Conservation (phyloP, 2,329 filamentous ascomycete genomes). For the Fusarium sp. region DNA sequence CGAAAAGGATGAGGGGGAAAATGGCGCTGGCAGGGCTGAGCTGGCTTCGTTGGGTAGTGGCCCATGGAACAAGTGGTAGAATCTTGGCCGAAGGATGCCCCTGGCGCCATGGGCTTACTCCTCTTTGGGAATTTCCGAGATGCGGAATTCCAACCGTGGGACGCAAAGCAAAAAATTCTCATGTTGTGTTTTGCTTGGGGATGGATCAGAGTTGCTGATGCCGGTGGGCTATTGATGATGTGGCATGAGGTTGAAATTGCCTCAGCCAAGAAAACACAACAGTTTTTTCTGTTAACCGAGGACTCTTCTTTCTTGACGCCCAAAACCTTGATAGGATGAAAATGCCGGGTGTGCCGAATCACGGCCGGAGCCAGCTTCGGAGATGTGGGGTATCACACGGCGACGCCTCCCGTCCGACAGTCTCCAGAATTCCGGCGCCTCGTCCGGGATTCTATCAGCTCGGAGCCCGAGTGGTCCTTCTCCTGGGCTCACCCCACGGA, state of each 20-base stretch:
- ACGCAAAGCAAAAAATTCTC: conserved; percentile 4
- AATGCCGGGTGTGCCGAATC: not conserved
- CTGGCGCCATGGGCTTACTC: not conserved
- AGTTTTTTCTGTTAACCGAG: not conserved
- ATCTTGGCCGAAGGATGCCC: conserved; percentile 11
- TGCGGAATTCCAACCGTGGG: not conserved
- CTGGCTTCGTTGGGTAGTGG: conserved; percentile 25
- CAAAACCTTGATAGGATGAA: not conserved
- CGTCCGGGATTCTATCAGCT: not conserved
- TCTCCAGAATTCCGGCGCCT: not conserved
- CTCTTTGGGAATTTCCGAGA: not conserved
- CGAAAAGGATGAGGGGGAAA: not conserved
- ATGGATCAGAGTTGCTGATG: not conserved
- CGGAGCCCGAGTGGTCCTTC: not conserved
- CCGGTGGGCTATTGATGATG: not conserved
- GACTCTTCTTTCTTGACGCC: not conserved
- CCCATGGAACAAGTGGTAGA: conserved; percentile 9
- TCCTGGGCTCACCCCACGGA: not conserved
- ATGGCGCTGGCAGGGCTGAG: conserved; percentile 30
- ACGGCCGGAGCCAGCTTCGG: not conserved
- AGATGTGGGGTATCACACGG: not conserved
- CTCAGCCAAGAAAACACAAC: not conserved
- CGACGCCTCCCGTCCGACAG: not conserved
- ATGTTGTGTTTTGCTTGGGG: not conserved
- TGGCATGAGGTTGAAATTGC: not conserved